phyloP scores from a whole-genome alignment of 2,329 filamentous ascomycete genomes.

The Colletotrichum gloeosporioides region DNA sequence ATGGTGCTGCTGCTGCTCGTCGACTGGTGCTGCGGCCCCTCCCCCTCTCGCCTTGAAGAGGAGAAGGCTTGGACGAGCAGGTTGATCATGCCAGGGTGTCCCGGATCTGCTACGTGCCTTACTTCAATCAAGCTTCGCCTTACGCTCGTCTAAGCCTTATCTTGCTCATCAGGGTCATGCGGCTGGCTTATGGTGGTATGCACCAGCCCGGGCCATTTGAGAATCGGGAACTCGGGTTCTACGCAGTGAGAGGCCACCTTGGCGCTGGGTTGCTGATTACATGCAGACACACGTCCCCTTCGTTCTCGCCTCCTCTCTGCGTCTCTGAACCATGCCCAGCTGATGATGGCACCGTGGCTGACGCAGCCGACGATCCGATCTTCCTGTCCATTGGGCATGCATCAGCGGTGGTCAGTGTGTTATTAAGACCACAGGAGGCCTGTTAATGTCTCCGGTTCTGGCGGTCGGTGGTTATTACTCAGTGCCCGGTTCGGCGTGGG shows the following conservation, averaged over 20 bases:
- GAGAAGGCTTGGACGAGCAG: not conserved
- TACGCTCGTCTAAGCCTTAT: conserved; percentile 1
- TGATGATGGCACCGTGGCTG: not conserved
- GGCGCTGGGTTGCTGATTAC: not conserved
- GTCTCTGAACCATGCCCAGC: not conserved
- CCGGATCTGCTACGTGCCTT: not conserved
- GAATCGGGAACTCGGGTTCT: not conserved
- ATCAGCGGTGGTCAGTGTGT: not conserved
- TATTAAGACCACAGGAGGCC: not conserved
- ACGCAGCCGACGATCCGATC: not conserved
- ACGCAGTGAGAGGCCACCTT: not conserved
- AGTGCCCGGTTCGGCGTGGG: not conserved
- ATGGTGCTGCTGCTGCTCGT: not conserved
- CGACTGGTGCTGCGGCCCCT: not conserved
- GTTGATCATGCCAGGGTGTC: not conserved
- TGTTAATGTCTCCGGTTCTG: not conserved
- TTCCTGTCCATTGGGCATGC: not conserved
- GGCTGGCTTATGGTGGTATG: not conserved
- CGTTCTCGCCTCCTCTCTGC: not conserved
- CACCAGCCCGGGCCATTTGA: not conserved
- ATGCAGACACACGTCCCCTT: not conserved
- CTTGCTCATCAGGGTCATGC: not conserved
- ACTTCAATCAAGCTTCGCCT: not conserved
- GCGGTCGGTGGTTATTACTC: not conserved
- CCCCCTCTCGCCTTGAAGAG: not conserved